phyloP scores from a whole-genome alignment of 2,329 filamentous ascomycete species.

The Colletotrichum limetticola region DNA sequence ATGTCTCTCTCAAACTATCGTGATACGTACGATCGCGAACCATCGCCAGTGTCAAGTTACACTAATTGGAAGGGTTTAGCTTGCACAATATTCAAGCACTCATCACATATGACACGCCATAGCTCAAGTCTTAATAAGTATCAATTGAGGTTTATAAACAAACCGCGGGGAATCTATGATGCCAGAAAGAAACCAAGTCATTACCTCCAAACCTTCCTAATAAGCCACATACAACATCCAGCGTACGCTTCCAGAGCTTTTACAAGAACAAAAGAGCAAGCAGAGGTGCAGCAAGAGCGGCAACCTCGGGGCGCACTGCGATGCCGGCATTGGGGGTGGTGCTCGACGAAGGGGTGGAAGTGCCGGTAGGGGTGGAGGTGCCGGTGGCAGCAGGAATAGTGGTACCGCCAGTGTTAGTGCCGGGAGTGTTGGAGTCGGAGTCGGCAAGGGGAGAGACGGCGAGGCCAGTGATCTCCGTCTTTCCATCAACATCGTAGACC shows the following conservation, averaged over 20 bases:
- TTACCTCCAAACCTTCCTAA: slow-evolving; percentile 25
- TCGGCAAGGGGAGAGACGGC: slow-evolving; percentile 58
- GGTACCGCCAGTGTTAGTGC: slow-evolving; percentile 50
- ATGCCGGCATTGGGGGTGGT: slow-evolving; percentile 40
- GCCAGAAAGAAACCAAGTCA: slow-evolving; percentile 31
- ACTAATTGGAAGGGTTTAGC: not conserved
- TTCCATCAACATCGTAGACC: slow-evolving; percentile 53
- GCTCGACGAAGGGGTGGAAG: slow-evolving; percentile 37
- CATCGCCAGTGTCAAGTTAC: not conserved
- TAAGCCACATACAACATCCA: slow-evolving; percentile 8
- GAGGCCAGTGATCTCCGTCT: slow-evolving; percentile 53
- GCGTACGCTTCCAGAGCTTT: slow-evolving; percentile 2
- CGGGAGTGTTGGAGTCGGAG: slow-evolving; percentile 57
- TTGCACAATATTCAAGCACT: not conserved
- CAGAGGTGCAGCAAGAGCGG: slow-evolving; percentile 28
- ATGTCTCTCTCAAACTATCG: no score
- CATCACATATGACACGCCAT: not conserved
- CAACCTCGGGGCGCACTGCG: slow-evolving; percentile 25
- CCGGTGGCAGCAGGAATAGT: slow-evolving; percentile 16
- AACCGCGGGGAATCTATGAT: slow-evolving; percentile 31
- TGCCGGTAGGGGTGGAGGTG: slow-evolving; percentile 32
- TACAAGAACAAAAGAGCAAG: slow-evolving; percentile 35
- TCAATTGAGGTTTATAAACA: slow-evolving; percentile 27
- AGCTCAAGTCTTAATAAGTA: not conserved
- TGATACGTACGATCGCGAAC: no score